Evolutionary conservation across 2,329 filamentous ascomycete species (phyloP), one percentile per base, ranked within the genome.

Genomic region (Fusarium sp.): DNA sequence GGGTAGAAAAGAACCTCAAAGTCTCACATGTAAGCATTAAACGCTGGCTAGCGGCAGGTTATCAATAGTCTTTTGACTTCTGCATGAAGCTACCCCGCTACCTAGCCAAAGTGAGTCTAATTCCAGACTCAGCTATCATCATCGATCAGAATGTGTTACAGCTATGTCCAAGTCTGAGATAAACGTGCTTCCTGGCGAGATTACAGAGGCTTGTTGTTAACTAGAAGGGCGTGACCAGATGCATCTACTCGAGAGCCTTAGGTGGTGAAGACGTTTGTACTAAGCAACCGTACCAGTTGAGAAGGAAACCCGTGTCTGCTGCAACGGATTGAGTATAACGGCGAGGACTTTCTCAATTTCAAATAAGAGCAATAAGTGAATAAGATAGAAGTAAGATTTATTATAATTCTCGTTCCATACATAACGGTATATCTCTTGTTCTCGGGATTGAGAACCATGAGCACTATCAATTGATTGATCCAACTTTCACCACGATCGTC

Each of bases 261-360:
- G 6, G 9, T 11, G 34, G 34, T 4, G 16, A 37, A 37, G 34
- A 5, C 18, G 18, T 10, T 37, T 37, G 11, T 5, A n/a, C 16
- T n/a, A 4, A 6, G 31, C 16, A 34, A 5, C 31, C 16, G 14
- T 16, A 16, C 4, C 31, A 10, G 8, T 34, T 4, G 4, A 31
- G 14, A 16, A 16, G 4, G 30, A 16, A 14, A 31, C 4, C 30
- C 13, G 16, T 31, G 7, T 4, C 7, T 31, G 30, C 16, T 34
- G 16, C 1, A 34, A 18, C 9, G 5, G 9, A 18, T 34, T 10
- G 16, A 10, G 16, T 3, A 18, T 18, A 11, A 4, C 5, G 3
- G 4, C 18, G 3, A 18, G 5, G 9, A 6, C 0, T 11, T 34
- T 6, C 5, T 34, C 1, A 18, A 9, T 3, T 18, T 34, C 10